Base-by-base conservation (phyloP, 345 rosid genomes). In the Punica granatum region DNA sequence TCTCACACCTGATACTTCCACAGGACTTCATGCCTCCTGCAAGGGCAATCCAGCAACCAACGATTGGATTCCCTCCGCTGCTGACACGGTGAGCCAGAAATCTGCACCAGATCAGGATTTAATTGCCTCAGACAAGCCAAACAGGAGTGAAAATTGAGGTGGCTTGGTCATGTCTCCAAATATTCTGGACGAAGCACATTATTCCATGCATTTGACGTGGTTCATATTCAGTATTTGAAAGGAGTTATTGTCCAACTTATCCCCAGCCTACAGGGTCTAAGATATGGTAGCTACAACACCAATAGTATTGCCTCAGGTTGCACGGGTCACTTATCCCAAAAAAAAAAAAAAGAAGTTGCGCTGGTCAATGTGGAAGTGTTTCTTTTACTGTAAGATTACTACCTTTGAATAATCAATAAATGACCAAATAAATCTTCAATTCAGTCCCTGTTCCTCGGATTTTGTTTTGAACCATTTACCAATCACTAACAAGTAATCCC, bases 1-100 rank as follows among this genome's bases (percentile, higher is more conserved):
- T 66, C 70, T 88, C 30, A 74, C 48, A 32, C 77, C 80, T 6
- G 76, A 86, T 72, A 23, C 46, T 8, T 69, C 54, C 7, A 56
- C 66, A 43, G 28, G 0, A 54, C 71, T 66, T 9, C 94, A 88
- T 26, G 65, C 74, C 67, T 73, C 94, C 41, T 64, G 80, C 79
- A 76, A 63, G 69, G 90, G 94, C 59, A 88, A 86, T 72, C 94
- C 94, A 0, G 90, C 94, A 2, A 88, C 94, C 15, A 88, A 88
- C 53, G 94, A 86, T 11, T 86, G 90, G 90, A 77, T 75, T 71
- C 94, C 94, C 1, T 72, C 75, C 39, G 58, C 82, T 66, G 58
- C 70, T 59, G 76, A 82, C 58, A 48, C 7, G 66, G 92, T 83
- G 76, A 34, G 62, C 30, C 65, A 18, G 13, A 31, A 25, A 25